Evolutionary conservation across 352 stramenopile species (phyloP), one percentile per base, ranked within the genome.

Genomic region (Globisporangium ultimum): DNA sequence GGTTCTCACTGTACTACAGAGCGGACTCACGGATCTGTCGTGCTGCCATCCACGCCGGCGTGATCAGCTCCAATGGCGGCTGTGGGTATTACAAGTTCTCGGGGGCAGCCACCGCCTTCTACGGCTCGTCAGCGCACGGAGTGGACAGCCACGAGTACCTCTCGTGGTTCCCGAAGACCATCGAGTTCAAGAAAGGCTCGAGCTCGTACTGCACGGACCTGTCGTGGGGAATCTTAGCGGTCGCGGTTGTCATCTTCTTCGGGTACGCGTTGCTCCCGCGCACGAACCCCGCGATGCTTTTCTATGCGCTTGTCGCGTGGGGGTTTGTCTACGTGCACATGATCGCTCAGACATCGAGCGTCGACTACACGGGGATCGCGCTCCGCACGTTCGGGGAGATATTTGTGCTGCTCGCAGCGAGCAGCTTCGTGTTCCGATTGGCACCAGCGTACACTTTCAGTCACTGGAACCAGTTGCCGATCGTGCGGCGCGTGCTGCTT

Each of bases 151-250:
- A 68, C 8, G 64, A 70, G 49, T 92, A 80, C 51, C 18, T 66
- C 2, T 89, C 80, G 8, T 94, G 83, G 83, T 94, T 94, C 61
- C 85, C 85, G 9, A 94, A 93, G 64, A 91, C 77, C 17, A 72
- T 94, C 40, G 76, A 88, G 55, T 94, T 94, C 56, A 65, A 85
- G 59, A 56, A 72, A 34, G 70, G 66, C 13, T 53, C 73, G 3
- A 90, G 82, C 47, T 45, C 22, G 11, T 73, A 78, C 63, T 94
- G 85, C 67, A 78, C 67, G 21, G 85, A 94, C 53, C 63, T 94
- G 42, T 89, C 80, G 18, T 94, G 79, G 82, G 67, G 66, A 49
- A 91, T 94, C 60, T 50, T 94, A 11, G 51, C 61, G 0, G 50
- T 80, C 17, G 78, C 71, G 0, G 49, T 77, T 4, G n/a, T 73